Evolutionary conservation across 176 grass and related monocot species (phyloP).

Genomic region (Cenchrus fungigraminus): DNA sequence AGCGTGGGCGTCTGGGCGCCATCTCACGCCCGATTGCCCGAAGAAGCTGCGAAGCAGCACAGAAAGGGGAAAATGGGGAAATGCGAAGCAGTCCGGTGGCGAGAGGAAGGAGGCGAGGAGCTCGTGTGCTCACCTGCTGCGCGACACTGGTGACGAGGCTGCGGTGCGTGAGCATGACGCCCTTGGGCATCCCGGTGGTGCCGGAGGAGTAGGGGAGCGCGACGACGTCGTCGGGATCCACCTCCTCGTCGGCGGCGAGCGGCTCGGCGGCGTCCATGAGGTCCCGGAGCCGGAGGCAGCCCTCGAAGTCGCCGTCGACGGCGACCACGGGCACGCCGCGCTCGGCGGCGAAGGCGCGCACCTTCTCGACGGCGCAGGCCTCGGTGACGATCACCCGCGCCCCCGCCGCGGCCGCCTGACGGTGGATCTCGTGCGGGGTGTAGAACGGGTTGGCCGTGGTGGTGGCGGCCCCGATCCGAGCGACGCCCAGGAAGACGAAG

Average conservation of each 20-base stretch:
- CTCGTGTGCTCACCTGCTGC: conserved; percentile 62
- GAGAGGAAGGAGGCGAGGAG: background rate
- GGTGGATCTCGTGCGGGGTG: conserved; percentile 82
- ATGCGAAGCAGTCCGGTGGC: background rate
- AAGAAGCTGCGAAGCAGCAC: background rate
- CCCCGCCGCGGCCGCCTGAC: conserved; percentile 64
- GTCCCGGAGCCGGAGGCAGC: conserved; percentile 48
- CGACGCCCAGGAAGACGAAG: conserved; percentile 82
- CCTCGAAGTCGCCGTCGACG: conserved; percentile 51
- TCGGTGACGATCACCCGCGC: conserved; percentile 71
- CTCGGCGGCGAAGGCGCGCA: conserved; percentile 60
- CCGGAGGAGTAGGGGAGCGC: conserved; percentile 85
- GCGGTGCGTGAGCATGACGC: conserved; percentile 95
- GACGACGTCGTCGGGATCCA: conserved; percentile 73
- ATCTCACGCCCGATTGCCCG: too few species aligned
- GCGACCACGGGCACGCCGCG: conserved; percentile 48
- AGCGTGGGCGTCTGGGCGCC: conserved; percentile 12
- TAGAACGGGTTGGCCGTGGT: conserved; percentile 91
- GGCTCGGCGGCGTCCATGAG: conserved; percentile 49
- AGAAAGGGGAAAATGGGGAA: background rate
- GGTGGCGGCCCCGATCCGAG: conserved; percentile 63
- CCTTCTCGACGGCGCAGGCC: conserved; percentile 72
- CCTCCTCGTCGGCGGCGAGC: conserved; percentile 45
- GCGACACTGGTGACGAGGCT: conserved; percentile 94
- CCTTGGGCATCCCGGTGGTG: conserved; percentile 86